A percentile compares a stretch with the other conserved stretches of the same genome.
These are phyloP conservation scores for Aureobasidium sp. DNA, from an alignment of 2,329 filamentous ascomycete genomes.

Conservation along the genomic window DNA sequence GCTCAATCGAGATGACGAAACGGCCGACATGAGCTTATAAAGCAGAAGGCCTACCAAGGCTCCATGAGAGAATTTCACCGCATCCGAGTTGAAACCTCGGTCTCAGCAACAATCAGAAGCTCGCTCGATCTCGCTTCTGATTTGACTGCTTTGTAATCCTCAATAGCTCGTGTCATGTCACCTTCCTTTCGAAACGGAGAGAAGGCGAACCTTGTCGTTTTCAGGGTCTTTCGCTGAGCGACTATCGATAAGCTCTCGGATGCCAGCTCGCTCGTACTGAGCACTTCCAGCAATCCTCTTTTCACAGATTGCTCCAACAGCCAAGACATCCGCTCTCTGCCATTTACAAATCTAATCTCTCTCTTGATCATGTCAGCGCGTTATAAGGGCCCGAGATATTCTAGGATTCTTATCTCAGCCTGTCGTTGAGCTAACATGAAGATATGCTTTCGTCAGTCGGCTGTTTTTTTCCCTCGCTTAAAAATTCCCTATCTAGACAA, in stretches of 20 bases:
- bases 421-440: background rate
- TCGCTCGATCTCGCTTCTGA: conserved; percentile 2
- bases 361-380: background rate
- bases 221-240: background rate
- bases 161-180: background rate
- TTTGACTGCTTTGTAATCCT: conserved; percentile 4
- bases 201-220: background rate
- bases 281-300: background rate
- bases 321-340: background rate
- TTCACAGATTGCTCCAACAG: background rate
- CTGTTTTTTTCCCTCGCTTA: conserved; percentile 7
- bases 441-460: background rate
- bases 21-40: conserved; percentile 7
- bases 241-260: conserved; percentile 7
- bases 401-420: background rate
- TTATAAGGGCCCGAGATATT: too few species aligned
- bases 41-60: background rate
- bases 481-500: background rate
- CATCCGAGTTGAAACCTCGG: background rate
- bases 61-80: background rate
- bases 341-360: background rate
- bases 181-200: background rate
- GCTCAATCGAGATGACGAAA: conserved; percentile 9
- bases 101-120: background rate
- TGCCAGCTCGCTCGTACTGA: background rate